Conservation (phyloP, 495 filamentous ascomycete species). For the Xylaria cubensis region DNA sequence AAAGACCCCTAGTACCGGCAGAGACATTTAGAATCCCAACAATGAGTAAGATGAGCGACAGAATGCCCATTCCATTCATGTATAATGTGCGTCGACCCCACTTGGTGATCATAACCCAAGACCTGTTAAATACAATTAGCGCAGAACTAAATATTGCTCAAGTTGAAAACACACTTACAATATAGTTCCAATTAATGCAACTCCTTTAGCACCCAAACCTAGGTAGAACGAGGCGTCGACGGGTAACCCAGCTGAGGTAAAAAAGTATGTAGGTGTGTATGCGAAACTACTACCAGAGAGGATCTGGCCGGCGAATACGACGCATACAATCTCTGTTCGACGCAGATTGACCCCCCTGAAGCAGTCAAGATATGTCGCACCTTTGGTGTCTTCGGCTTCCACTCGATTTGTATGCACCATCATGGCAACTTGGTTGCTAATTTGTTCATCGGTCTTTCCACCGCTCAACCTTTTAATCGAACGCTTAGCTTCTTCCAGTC, state of each 20-base stretch:
- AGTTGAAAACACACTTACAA: slow-evolving; percentile 29
- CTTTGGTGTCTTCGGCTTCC: slow-evolving; percentile 60
- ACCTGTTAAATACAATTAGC: slow-evolving; percentile 38
- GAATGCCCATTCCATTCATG: slow-evolving; percentile 46
- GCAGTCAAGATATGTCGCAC: slow-evolving; percentile 68
- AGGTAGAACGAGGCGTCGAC: slow-evolving; percentile 58
- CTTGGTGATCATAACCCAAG: slow-evolving; percentile 53
- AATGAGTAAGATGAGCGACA: slow-evolving; percentile 45
- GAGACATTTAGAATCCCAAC: slow-evolving; percentile 39
- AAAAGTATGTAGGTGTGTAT: slow-evolving; percentile 72
- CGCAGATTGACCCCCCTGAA: slow-evolving; percentile 68
- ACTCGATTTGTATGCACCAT: slow-evolving; percentile 71
- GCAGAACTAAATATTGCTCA: slow-evolving; percentile 30
- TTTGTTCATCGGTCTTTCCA: slow-evolving; percentile 51
- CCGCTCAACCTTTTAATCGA: slow-evolving; percentile 63
- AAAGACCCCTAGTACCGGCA: slow-evolving; percentile 34
- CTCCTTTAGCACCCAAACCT: slow-evolving; percentile 38
- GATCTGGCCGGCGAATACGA: slow-evolving; percentile 72
- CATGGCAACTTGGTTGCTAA: slow-evolving; percentile 70
- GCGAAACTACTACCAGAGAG: slow-evolving; percentile 69
- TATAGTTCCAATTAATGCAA: slow-evolving; percentile 55
- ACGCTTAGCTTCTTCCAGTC: slow-evolving; percentile 53
- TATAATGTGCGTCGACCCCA: slow-evolving; percentile 58
- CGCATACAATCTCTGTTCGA: slow-evolving; percentile 69
- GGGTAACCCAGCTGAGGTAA: slow-evolving; percentile 65